phyloP scores from a whole-genome alignment of 305 asterid species.

The Lippia alba region DNA sequence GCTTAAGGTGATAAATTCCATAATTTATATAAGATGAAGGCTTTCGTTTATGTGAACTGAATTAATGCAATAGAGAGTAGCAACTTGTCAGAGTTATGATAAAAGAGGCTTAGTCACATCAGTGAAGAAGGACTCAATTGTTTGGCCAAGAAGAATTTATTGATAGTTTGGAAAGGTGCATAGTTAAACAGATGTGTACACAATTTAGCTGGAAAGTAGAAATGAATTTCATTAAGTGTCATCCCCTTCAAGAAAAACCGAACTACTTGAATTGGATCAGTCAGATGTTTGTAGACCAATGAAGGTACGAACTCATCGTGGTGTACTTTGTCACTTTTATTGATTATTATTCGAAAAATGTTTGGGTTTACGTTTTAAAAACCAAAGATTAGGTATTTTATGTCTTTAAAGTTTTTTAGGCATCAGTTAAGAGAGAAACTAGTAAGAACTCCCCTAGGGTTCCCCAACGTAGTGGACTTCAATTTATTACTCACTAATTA shows the following conservation, averaged over 20 bases:
- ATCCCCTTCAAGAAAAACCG: neutral
- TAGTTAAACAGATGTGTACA: neutral
- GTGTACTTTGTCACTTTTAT: neutral
- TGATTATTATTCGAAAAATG: neutral
- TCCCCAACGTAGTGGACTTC: neutral
- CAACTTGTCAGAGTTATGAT: neutral
- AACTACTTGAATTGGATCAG: neutral
- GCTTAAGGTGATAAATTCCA: too few species aligned
- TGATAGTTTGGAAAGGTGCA: neutral
- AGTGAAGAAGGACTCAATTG: neutral
- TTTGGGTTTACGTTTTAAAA: neutral
- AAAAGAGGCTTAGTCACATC: neutral
- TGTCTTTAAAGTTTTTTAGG: neutral
- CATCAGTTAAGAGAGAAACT: neutral
- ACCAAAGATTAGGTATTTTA: neutral
- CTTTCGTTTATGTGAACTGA: neutral
- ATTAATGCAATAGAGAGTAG: neutral
- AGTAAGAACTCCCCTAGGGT: too few species aligned
- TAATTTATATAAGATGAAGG: neutral
- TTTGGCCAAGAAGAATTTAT: neutral
- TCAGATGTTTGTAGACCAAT: neutral
- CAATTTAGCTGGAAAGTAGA: neutral
- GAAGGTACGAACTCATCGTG: neutral
- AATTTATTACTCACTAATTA: too few species aligned
- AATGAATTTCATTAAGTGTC: neutral